Conservation (phyloP, 2,329 filamentous ascomycete species). For the Lecanoromycetidae sp. region DNA sequence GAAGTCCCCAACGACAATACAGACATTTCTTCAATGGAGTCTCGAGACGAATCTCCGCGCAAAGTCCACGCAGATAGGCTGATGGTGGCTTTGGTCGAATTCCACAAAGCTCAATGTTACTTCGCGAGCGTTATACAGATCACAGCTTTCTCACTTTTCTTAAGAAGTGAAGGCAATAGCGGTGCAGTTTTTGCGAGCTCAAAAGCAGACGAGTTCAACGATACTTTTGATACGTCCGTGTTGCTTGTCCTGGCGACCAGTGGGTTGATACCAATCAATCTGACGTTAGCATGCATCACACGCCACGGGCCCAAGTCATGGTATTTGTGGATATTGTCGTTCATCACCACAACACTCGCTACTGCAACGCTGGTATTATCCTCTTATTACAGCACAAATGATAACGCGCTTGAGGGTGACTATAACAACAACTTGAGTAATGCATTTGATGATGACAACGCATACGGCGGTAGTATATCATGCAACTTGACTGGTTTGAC, state of each 20-base stretch:
- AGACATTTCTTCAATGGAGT: no score
- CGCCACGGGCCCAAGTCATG: conserved; percentile 6
- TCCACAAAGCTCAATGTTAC: conserved; percentile 24
- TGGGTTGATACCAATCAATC: not conserved
- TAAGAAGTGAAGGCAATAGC: no score
- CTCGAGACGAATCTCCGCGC: no score
- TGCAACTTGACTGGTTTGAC: not conserved
- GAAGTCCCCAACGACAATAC: not conserved
- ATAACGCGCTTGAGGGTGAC: not conserved
- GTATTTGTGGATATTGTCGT: not conserved
- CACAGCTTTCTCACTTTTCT: conserved; percentile 14
- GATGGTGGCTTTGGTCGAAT: conserved; percentile 16
- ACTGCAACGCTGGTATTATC: not conserved
- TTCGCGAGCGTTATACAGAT: conserved; percentile 23
- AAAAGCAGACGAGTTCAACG: not conserved
- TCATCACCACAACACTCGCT: not conserved
- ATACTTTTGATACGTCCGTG: conserved; percentile 5
- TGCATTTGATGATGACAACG: no score
- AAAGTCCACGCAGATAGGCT: no score
- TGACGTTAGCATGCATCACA: conserved; percentile 2
- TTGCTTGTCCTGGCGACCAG: conserved; percentile 14
- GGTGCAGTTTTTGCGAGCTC: not conserved
- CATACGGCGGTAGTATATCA: no score
- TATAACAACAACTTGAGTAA: not conserved
- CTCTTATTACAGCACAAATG: not conserved